phyloP scores from a whole-genome alignment of 305 asterid species.

The Fraxinus sp. region DNA sequence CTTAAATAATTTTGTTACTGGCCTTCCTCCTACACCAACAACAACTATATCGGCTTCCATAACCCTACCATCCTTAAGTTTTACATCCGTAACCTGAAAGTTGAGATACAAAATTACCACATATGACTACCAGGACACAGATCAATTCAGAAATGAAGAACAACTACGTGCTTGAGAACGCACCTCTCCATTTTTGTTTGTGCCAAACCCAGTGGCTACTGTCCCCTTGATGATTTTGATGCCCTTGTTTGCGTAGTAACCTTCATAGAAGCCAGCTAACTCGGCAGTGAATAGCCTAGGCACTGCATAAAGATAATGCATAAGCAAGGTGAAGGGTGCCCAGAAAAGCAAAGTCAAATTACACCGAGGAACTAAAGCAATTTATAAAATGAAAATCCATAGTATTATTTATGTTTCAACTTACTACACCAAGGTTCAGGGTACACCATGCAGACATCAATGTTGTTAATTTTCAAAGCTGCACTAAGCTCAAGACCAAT shows the following conservation, averaged over 20 bases:
- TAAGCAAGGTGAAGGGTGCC: conserved; percentile 13
- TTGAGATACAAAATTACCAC: not conserved
- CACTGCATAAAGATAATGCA: conserved; percentile 48
- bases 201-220: conserved; percentile 85
- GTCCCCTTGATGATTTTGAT: conserved; percentile 86
- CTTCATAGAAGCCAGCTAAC: conserved; percentile 88
- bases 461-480: conserved; percentile 67
- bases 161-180: conserved; percentile 11
- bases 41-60: conserved; percentile 90
- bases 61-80: conserved; percentile 91
- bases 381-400: conserved; percentile 3
- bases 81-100: conserved; percentile 74
- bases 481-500: conserved; percentile 98
- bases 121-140: conserved; percentile 12
- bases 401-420: conserved; percentile 32
- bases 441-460: conserved; percentile 90
- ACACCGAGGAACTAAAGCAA: not conserved
- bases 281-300: conserved; percentile 85
- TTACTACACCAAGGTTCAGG: conserved; percentile 99
- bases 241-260: conserved; percentile 78
- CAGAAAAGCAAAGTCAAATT: not conserved
- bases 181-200: conserved; percentile 74
- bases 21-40: conserved; percentile 93
- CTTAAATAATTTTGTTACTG: conserved; percentile 62
- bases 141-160: conserved; percentile 1